These are phyloP conservation scores for Lithospermum erythrorhizon DNA, from an alignment of 257 asterid species.

Conservation along the genomic window DNA sequence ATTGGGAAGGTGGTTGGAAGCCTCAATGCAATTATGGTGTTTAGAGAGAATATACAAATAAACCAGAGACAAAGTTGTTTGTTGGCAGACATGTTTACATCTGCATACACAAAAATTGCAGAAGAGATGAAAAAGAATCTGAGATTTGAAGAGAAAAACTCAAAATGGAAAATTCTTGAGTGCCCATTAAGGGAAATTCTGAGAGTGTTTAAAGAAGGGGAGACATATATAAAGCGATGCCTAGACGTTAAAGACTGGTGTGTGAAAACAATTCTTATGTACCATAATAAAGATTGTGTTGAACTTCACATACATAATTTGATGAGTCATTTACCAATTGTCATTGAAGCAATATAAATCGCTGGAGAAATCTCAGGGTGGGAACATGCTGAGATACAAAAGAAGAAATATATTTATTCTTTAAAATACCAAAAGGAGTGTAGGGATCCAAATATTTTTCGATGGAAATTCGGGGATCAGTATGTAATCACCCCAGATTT, in stretches of 20 bases:
- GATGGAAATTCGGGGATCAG: constrained; percentile 38
- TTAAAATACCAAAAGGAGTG: constrained; percentile 49
- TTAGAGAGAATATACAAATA: constrained; percentile 40
- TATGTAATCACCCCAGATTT: constrained; percentile 42
- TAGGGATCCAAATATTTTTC: constrained; percentile 47
- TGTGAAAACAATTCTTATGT: constrained; percentile 53
- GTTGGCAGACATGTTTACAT: constrained; percentile 52
- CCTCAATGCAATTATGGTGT: constrained; percentile 58
- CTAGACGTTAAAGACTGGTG: constrained; percentile 60
- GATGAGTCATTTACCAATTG: constrained; percentile 39
- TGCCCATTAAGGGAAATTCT: constrained; percentile 63
- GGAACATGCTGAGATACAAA: constrained; percentile 57
- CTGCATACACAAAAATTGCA: constrained; percentile 44
- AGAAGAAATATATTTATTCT: constrained; percentile 37
- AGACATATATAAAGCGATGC: constrained; percentile 40
- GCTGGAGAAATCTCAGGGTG: constrained; percentile 69
- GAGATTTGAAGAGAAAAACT: constrained; percentile 52
- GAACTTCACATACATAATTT: constrained; percentile 68
- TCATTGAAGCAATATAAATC: constrained; percentile 69
- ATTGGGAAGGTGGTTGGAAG: constrained; percentile 83
- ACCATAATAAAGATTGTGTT: constrained; percentile 50
- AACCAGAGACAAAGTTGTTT: constrained; percentile 56
- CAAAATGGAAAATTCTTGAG: constrained; percentile 72
- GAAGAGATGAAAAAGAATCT: constrained; percentile 51
- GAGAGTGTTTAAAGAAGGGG: constrained; percentile 63